Base-by-base conservation (phyloP, 768 basidiomycete species). In the Boletellus ananiceps region DNA sequence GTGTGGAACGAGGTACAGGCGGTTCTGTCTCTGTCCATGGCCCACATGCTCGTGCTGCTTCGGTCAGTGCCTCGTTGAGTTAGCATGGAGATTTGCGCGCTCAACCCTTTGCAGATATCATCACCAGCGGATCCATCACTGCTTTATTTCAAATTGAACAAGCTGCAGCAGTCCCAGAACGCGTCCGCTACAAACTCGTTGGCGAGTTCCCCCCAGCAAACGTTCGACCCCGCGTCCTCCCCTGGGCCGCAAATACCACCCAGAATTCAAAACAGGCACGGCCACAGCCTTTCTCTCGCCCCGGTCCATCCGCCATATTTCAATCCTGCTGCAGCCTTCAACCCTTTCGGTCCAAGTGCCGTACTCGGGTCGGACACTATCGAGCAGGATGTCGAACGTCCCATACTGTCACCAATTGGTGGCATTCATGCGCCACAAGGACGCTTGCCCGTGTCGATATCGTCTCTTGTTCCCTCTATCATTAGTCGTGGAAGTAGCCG, bases 41-140 rank as follows among this genome's bases (percentile, higher is more conserved):
- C 23, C 84, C 86, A 31, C 89, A 90, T 65, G 84, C 83, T 40
- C 81, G 90, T 51, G 88, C 90, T 51, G 85, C 88, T 47, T 92
- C 89, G 55, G 90, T 92, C 65, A 57, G 83, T 81, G 39, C 41
- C 55, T 56, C 51, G 49, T 57, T 46, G 57, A 40, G 49, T 53
- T 37, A 52, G 44, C 52, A 55, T 58, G 64, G 55, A 49, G 36
- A 43, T 47, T 13, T 38, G 36, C 32, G 39, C 39, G 41, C 46
- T 46, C 35, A 50, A 19, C 16, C 39, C 25, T 33, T n/a, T 61
- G 19, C 60, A 93, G 90, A 88, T 92, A 68, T 92, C 90, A 2
- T 91, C 88, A n/a, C 88, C 90, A 25, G 89, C 89, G 4, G 90
- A 92, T 62, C 89, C 90, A 25, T 85, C 86, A 16, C 67, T 93